Conservation (phyloP, 192 early-diverging fungal species). For the Coemansia sp. region DNA sequence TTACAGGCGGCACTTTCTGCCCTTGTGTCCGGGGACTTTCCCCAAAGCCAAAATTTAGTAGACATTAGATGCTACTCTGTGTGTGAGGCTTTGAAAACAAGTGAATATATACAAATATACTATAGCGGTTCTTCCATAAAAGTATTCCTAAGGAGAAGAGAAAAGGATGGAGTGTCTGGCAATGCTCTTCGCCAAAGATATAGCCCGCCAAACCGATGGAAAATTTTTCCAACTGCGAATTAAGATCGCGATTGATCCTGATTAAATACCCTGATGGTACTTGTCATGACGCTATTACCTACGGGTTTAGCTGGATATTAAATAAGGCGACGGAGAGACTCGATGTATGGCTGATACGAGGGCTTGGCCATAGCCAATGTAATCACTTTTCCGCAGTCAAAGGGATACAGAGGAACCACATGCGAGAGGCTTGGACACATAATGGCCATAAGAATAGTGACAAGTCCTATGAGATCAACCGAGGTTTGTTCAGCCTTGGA, state of each 20-base stretch:
- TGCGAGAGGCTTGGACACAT: background rate
- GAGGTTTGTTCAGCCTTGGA: background rate
- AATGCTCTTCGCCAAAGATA: background rate
- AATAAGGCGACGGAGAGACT: background rate
- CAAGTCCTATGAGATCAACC: background rate
- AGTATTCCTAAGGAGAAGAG: conserved; percentile 50
- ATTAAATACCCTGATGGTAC: background rate
- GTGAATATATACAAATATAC: conserved; percentile 34
- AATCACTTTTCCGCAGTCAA: background rate
- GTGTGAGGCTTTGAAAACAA: conserved; percentile 52
- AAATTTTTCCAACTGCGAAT: conserved; percentile 11
- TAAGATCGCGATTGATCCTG: background rate
- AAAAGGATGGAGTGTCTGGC: background rate
- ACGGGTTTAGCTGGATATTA: too few species aligned
- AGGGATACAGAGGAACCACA: background rate
- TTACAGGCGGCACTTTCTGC: too few species aligned
- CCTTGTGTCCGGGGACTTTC: conserved; percentile 58
- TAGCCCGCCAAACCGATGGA: background rate
- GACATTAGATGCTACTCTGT: conserved; percentile 31
- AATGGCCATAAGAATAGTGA: background rate
- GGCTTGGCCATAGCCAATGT: background rate
- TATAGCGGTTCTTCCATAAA: conserved; percentile 57
- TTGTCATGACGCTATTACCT: too few species aligned
- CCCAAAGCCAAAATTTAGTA: conserved; percentile 47
- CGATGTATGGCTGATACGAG: background rate